Conservation (phyloP, 2,329 filamentous ascomycete species). For the Ophiostoma sp. region DNA sequence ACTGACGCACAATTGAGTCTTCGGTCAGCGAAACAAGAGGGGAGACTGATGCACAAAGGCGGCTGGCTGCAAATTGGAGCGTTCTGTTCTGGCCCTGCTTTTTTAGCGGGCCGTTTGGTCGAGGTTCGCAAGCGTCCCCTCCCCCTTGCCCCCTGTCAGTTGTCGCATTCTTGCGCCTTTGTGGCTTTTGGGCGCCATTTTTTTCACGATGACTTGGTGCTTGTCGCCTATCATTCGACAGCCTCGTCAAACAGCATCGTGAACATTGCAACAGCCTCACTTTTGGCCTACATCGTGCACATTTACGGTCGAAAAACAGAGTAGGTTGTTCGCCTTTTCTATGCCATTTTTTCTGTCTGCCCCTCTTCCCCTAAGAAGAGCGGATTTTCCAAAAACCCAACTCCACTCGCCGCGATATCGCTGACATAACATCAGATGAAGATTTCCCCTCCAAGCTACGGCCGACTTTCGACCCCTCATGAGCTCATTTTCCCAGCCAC, state of each 20-base stretch:
- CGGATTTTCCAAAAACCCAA: not conserved
- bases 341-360: not conserved
- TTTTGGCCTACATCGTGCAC: not conserved
- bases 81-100: not conserved
- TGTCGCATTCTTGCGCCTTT: not conserved
- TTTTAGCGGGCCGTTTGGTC: not conserved
- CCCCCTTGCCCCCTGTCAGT: not conserved
- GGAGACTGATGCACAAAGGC: not conserved
- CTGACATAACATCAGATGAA: constrained; percentile 14
- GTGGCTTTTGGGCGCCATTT: not conserved
- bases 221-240: constrained; percentile 1
- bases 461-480: not conserved
- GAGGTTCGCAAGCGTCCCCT: not conserved
- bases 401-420: not conserved
- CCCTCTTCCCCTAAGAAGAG: not conserved
- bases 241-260: not conserved
- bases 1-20: not conserved
- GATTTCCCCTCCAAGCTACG: not conserved
- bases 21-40: not conserved
- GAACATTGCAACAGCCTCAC: not conserved
- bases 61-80: not conserved
- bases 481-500: constrained; percentile 9
- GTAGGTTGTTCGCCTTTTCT: not conserved
- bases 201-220: not conserved
- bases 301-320: not conserved